Conservation (phyloP, 2,329 filamentous ascomycete genomes). For the Beauveria rudraprayagi region DNA sequence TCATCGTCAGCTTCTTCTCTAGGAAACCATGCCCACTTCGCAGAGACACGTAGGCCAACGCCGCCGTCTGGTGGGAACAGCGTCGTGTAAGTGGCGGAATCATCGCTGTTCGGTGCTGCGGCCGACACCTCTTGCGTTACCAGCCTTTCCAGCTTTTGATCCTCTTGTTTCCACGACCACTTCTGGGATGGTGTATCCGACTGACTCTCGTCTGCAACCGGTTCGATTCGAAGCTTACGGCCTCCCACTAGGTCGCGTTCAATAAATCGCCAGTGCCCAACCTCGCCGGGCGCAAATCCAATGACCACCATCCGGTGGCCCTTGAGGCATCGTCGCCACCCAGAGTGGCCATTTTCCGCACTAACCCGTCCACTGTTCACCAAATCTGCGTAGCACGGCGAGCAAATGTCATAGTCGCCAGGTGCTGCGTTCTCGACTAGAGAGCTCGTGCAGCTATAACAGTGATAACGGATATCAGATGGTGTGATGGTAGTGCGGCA, state of each 20-base stretch:
- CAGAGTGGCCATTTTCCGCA: slow-evolving; percentile 65
- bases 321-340: slow-evolving; percentile 74
- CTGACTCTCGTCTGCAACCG: slow-evolving; percentile 30
- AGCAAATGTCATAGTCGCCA: slow-evolving; percentile 86
- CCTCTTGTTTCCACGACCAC: slow-evolving; percentile 43
- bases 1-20: slow-evolving; percentile 60
- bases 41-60: slow-evolving; percentile 53
- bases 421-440: slow-evolving; percentile 37
- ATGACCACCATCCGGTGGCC: slow-evolving; percentile 81
- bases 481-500: slow-evolving; percentile 68
- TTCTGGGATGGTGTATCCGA: slow-evolving; percentile 31
- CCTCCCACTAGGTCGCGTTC: slow-evolving; percentile 73
- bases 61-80: slow-evolving; percentile 70
- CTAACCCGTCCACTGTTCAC: slow-evolving; percentile 57
- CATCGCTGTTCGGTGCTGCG: slow-evolving; percentile 29
- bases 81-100: slow-evolving; percentile 19
- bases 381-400: slow-evolving; percentile 64
- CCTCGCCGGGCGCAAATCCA: slow-evolving; percentile 61
- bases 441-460: slow-evolving; percentile 58
- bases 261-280: slow-evolving; percentile 60
- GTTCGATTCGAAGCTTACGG: slow-evolving; percentile 54
- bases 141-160: slow-evolving; percentile 35
- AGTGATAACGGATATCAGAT: slow-evolving; percentile 67
- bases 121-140: slow-evolving; percentile 44
- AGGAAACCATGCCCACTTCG: slow-evolving; percentile 74